Evolutionary conservation across 148 eudicot species (phyloP).

Genomic region (Diospyros kaki): DNA sequence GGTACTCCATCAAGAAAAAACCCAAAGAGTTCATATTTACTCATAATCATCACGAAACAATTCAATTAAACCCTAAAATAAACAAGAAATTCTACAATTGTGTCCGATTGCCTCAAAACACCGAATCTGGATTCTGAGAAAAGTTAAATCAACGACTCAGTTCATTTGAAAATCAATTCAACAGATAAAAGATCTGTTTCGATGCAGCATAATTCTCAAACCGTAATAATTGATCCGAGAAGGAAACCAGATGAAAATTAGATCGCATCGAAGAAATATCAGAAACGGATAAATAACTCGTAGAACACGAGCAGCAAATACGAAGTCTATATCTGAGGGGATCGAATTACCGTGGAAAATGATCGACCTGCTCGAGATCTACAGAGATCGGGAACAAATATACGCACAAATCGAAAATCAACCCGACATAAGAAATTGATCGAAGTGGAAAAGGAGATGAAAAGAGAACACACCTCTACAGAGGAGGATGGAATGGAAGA

Average conservation of each 20-base stretch:
- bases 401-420: background rate
- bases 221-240: background rate
- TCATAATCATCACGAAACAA: background rate
- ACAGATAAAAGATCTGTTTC: background rate
- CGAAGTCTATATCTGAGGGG: background rate
- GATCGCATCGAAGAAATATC: background rate
- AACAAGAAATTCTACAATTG: background rate
- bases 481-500: background rate
- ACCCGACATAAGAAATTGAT: background rate
- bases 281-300: too few species aligned
- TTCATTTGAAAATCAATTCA: background rate
- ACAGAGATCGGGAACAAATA: background rate
- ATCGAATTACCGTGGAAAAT: background rate
- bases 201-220: background rate
- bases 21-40: background rate
- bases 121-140: background rate
- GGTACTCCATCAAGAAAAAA: background rate
- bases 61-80: background rate
- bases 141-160: background rate
- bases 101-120: background rate
- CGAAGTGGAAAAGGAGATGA: background rate
- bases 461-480: conserved; percentile 8
- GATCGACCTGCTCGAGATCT: background rate
- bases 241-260: background rate
- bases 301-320: background rate